Evolutionary conservation across 2,329 filamentous ascomycete genomes (phyloP), one percentile per base, ranked within the genome.

Genomic region (Pezicula rhizophila): DNA sequence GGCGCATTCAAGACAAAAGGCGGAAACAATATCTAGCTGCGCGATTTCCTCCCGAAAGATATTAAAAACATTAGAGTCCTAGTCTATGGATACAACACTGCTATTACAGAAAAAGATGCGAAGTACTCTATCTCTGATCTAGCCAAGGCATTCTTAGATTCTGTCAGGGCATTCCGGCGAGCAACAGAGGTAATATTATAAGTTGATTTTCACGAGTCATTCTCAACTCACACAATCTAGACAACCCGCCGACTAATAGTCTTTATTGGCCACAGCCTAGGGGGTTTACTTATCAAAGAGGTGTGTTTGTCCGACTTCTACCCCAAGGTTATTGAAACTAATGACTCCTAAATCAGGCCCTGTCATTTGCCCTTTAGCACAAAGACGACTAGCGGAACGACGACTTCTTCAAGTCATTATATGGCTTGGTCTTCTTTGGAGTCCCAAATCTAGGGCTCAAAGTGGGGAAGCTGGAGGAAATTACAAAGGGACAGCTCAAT

Each of bases 1-100:
- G 58, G 60, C 5, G 62, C 60, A 5, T 66, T 59, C 58, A 66
- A 60, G 47, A 56, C 60, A 3, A 45, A 51, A 12, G 45, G 33
- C 15, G 53, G 53, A 11, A 41, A 60, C 12, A 46, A 64, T 6
- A 48, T 66, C 42, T 66, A 61, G 64, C 46, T 66, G 12, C 55
- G 60, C 11, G 62, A 66, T 41, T 64, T 50, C 23, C 54, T 66
- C 4, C 57, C 60, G 1, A 5, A 40, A 2, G 56, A 60, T 6
- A 8, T 64, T 3, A 52, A 54, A 1, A 52, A 55, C 1, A 48
- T 51, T 26, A 56, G 62, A 17, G 47, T 66, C 2, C 41, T 66
- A 4, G 23, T 63, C 17, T 66, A 65, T 42, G 63, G 64, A 10
- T 66, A 66, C 42, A 52, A 66, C 48, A 62, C 61, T n/a, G n/a